Evolutionary conservation across 441 rosid species (phyloP).

Genomic region (Rhodomyrtus psidioides): DNA sequence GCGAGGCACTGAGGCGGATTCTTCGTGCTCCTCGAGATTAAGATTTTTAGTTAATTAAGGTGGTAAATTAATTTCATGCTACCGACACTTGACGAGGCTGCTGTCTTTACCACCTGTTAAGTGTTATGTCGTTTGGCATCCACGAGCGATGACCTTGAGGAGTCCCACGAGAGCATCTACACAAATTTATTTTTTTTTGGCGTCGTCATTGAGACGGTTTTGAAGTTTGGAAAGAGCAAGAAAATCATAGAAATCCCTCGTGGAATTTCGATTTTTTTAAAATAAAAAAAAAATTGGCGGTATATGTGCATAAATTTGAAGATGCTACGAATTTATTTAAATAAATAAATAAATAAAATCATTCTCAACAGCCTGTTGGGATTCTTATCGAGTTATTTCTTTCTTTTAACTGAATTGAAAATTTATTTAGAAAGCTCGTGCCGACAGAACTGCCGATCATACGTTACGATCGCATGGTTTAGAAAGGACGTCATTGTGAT

Average conservation of each 20-base stretch:
- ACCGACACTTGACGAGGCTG: not conserved
- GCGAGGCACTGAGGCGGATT: too few relatives aligned
- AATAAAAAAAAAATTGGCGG: too few relatives aligned
- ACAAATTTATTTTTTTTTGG: not conserved
- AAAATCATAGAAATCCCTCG: too few relatives aligned
- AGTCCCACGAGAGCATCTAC: not conserved
- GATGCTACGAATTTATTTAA: too few relatives aligned
- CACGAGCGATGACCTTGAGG: not conserved
- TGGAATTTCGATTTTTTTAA: too few relatives aligned
- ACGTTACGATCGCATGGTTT: not conserved
- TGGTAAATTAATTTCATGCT: not conserved
- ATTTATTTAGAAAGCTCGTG: not conserved
- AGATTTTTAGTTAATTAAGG: not conserved
- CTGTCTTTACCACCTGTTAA: not conserved
- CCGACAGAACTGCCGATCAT: fast-evolving
- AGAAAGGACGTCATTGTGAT: not conserved
- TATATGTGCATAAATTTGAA: too few relatives aligned
- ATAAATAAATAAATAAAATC: too few relatives aligned
- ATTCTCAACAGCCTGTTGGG: not conserved
- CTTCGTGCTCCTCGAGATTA: fast-evolving
- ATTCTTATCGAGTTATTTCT: too few relatives aligned
- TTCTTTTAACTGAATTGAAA: too few relatives aligned
- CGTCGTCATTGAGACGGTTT: not conserved
- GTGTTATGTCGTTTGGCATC: too few relatives aligned
- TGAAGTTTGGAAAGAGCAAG: not conserved